These are phyloP conservation scores for Raddia guianensis DNA, from an alignment of 176 grass and related monocot genomes.

Conservation along the genomic window DNA sequence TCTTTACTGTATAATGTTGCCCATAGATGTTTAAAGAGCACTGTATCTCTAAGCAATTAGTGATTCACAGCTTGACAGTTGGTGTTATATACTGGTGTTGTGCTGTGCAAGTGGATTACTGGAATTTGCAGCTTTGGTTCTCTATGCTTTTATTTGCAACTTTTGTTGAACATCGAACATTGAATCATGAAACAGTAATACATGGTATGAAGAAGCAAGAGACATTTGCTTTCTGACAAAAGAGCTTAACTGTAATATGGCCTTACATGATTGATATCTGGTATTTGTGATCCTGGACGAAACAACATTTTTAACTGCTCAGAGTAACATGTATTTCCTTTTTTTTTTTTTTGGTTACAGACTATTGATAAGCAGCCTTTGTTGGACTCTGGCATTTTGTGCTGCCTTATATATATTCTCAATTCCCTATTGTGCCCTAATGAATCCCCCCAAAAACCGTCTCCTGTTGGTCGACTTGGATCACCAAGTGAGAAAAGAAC, in stretches of 20 bases:
- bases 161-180: background rate
- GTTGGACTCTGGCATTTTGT: slow-evolving; percentile 97
- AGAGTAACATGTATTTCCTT: slow-evolving; percentile 43
- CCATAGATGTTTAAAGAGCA: slow-evolving; percentile 25
- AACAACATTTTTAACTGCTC: slow-evolving; percentile 30
- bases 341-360: slow-evolving; percentile 69
- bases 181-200: slow-evolving; percentile 15
- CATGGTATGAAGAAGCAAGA: slow-evolving; percentile 29
- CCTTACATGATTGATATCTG: slow-evolving; percentile 14
- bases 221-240: slow-evolving; percentile 26
- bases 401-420: slow-evolving; percentile 94
- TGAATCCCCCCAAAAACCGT: slow-evolving; percentile 55
- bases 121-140: slow-evolving; percentile 19
- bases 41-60: background rate
- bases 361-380: slow-evolving; percentile 86
- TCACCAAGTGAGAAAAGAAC: slow-evolving; percentile 64
- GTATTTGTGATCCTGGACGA: slow-evolving; percentile 29
- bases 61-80: slow-evolving; percentile 21
- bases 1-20: slow-evolving; percentile 5
- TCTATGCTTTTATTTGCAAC: slow-evolving; percentile 19
- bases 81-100: slow-evolving; percentile 14
- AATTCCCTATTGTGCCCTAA: slow-evolving; percentile 81
- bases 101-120: background rate
- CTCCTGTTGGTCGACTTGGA: slow-evolving; percentile 46
- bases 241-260: slow-evolving; percentile 29